Conservation (phyloP, 2,329 filamentous ascomycete genomes). For the Orbilia quercus region DNA sequence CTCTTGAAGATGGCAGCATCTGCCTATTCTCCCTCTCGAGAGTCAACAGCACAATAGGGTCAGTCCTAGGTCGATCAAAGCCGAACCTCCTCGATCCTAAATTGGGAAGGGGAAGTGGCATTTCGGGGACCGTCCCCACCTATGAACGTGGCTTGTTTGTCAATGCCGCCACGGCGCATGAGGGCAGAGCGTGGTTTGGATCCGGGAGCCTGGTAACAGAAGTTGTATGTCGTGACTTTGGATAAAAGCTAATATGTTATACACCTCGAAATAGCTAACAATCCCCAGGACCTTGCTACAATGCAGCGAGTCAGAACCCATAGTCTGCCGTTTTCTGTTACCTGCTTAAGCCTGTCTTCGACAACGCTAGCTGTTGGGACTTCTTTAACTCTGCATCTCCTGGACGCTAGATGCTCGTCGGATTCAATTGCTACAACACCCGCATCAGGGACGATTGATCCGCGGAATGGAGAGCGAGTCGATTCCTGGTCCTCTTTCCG, state of each 20-base stretch:
- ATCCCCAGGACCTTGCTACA: slow-evolving; percentile 51
- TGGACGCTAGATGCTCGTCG: slow-evolving; percentile 73
- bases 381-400: slow-evolving; percentile 80
- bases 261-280: background rate
- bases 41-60: slow-evolving; percentile 34
- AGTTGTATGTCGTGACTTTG: slow-evolving; percentile 37
- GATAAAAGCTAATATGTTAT: background rate
- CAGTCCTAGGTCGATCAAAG: slow-evolving; percentile 50
- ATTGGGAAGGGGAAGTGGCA: slow-evolving; percentile 1
- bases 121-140: slow-evolving; percentile 10
- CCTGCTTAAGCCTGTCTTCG: slow-evolving; percentile 77
- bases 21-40: slow-evolving; percentile 57
- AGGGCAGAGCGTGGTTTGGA: slow-evolving; percentile 45
- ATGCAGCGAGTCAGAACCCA: slow-evolving; percentile 58
- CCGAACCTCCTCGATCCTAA: slow-evolving; percentile 23
- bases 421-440: slow-evolving; percentile 28
- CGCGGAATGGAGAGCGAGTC: slow-evolving; percentile 3
- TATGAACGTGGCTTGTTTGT: slow-evolving; percentile 56
- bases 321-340: slow-evolving; percentile 81
- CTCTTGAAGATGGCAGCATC: slow-evolving; percentile 58
- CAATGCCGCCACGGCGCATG: slow-evolving; percentile 50
- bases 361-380: slow-evolving; percentile 83
- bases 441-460: background rate
- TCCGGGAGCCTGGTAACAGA: slow-evolving; percentile 44
- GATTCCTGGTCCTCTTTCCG: slow-evolving; percentile 60